Percentiles rank a stretch among this genome's conserved stretches.
phyloP scores from a whole-genome alignment of 257 asterid genomes.

The Salvia rosmarinus region DNA sequence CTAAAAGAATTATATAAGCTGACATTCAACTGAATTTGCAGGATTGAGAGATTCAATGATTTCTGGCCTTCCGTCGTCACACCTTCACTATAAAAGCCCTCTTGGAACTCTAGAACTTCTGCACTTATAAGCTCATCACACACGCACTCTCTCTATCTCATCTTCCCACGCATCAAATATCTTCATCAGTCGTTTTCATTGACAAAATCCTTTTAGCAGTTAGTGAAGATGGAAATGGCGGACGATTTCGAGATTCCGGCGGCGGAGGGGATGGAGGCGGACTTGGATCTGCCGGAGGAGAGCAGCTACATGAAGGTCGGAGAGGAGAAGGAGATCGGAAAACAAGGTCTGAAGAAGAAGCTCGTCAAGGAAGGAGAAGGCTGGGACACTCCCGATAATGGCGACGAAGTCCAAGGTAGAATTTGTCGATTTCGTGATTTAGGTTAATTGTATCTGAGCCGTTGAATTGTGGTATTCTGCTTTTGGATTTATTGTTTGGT shows the following conservation, averaged over 20 bases:
- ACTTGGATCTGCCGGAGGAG: constrained; percentile 60
- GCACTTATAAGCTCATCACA: constrained; percentile 17
- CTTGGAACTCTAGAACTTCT: constrained; percentile 47
- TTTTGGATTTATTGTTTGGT: neutral
- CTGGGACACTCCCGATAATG: constrained; percentile 66
- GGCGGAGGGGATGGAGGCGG: constrained; percentile 52
- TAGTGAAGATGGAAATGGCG: constrained; percentile 43
- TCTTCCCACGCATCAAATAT: neutral
- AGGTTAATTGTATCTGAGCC: neutral
- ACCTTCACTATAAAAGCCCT: constrained; percentile 34
- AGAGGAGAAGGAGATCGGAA: constrained; percentile 76
- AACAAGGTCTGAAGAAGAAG: constrained; percentile 71
- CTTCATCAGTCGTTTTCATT: neutral
- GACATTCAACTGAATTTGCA: neutral
- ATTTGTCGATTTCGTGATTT: neutral
- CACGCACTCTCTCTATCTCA: neutral
- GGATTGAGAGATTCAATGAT: neutral
- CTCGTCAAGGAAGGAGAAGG: constrained; percentile 71
- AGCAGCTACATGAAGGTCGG: constrained; percentile 59
- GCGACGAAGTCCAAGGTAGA: constrained; percentile 67
- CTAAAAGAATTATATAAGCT: neutral
- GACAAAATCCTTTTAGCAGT: constrained; percentile 3
- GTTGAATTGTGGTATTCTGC: neutral
- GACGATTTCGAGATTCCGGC: constrained; percentile 65
- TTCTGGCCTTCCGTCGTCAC: neutral